Evolutionary conservation across 768 basidiomycete species (phyloP).

Genomic region (Agaricus bisporus): DNA sequence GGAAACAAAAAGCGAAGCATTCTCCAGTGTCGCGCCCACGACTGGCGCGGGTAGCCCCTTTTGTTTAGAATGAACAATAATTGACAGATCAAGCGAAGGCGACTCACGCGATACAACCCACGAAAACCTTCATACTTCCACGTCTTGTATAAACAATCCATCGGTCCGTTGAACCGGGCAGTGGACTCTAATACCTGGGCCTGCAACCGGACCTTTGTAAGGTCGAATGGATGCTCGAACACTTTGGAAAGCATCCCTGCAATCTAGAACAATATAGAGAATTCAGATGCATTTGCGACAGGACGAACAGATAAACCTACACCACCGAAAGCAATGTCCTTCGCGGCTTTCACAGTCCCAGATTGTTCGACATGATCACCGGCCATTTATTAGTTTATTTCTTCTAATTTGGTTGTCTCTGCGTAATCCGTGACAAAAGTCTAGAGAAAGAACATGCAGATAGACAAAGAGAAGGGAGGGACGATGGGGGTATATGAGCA

Average conservation of each 20-base stretch:
- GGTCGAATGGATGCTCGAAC: conserved; percentile 93
- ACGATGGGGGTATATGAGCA: background rate
- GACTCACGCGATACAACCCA: conserved; percentile 80
- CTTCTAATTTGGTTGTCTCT: background rate
- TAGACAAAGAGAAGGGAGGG: background rate
- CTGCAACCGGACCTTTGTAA: conserved; percentile 92
- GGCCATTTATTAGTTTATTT: background rate
- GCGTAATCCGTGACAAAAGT: background rate
- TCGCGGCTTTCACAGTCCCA: conserved; percentile 19
- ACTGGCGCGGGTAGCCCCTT: conserved; percentile 91
- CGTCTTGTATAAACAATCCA: conserved; percentile 83
- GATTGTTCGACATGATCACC: conserved; percentile 2
- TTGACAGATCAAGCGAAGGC: background rate
- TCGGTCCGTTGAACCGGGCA: conserved; percentile 64
- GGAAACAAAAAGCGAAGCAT: conserved; percentile 80
- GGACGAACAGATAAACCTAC: conserved; percentile 30
- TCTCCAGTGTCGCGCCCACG: conserved; percentile 89
- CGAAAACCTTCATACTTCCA: conserved; percentile 75
- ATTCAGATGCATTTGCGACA: background rate
- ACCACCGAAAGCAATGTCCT: conserved; percentile 54
- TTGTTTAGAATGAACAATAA: background rate
- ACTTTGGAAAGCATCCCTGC: conserved; percentile 82
- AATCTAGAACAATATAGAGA: conserved; percentile 32
- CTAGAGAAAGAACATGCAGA: background rate
- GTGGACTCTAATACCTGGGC: conserved; percentile 68